Evolutionary conservation across 2,329 filamentous ascomycete species (phyloP).

Genomic region (Aspergillus tanneri): DNA sequence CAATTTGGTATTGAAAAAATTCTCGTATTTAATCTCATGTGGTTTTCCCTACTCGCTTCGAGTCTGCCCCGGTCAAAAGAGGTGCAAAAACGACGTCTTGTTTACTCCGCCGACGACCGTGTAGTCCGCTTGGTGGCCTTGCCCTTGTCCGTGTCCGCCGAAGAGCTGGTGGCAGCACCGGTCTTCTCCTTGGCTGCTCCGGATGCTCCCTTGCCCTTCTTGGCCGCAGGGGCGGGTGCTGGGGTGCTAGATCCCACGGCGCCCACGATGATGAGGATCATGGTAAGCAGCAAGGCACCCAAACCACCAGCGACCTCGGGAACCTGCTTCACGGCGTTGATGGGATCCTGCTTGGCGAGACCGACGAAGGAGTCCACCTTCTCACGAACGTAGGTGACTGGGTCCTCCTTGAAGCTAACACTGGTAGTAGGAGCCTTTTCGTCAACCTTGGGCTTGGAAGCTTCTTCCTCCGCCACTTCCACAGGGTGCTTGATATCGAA

Average conservation of each 20-base stretch:
- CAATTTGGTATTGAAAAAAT: background rate
- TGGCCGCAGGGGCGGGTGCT: constrained; percentile 64
- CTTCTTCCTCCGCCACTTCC: constrained; percentile 77
- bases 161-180: constrained; percentile 60
- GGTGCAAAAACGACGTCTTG: background rate
- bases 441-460: constrained; percentile 75
- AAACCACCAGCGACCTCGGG: constrained; percentile 86
- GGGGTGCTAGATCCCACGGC: constrained; percentile 63
- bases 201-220: constrained; percentile 74
- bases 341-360: constrained; percentile 76
- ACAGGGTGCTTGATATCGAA: constrained; percentile 83
- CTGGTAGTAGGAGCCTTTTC: constrained; percentile 67
- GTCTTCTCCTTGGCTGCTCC: constrained; percentile 62
- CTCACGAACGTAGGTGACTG: constrained; percentile 81
- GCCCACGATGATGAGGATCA: constrained; percentile 69
- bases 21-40: background rate
- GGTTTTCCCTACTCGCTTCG: background rate
- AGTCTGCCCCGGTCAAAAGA: background rate
- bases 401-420: constrained; percentile 88
- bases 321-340: constrained; percentile 82
- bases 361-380: constrained; percentile 89
- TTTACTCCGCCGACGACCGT: constrained; percentile 42
- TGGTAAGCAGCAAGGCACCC: constrained; percentile 65
- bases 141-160: constrained; percentile 72
- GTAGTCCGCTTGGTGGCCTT: constrained; percentile 63